phyloP scores from a whole-genome alignment of 441 rosid species.

The Populus hybrid region DNA sequence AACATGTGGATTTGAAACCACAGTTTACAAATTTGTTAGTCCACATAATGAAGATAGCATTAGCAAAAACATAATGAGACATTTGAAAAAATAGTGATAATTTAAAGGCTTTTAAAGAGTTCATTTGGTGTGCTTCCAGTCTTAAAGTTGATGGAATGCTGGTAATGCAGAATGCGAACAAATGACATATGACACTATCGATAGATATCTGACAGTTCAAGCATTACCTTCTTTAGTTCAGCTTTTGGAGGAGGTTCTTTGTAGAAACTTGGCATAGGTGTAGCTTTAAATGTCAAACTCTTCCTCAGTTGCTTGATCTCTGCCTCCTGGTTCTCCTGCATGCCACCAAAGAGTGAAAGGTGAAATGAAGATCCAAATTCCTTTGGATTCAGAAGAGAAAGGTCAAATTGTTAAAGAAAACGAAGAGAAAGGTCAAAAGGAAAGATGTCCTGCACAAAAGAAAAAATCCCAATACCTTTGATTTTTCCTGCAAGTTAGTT shows the following conservation, averaged over 20 bases:
- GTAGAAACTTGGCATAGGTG: constrained; percentile 96
- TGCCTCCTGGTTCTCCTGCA: constrained; percentile 91
- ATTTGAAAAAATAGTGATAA: background rate
- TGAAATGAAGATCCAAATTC: constrained; percentile 1
- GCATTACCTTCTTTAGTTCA: constrained; percentile 78
- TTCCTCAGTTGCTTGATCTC: constrained; percentile 83
- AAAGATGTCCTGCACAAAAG: background rate
- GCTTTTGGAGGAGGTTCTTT: constrained; percentile 90
- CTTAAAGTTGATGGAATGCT: background rate
- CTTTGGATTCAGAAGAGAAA: background rate
- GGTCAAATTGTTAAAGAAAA: background rate
- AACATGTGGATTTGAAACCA: background rate
- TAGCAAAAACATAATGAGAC: background rate
- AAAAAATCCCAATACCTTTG: constrained; percentile 57
- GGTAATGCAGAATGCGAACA: background rate
- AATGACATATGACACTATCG: background rate
- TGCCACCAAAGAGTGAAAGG: background rate
- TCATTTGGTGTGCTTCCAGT: constrained; percentile 1
- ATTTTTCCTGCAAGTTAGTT: constrained; percentile 69
- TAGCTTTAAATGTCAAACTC: constrained; percentile 37
- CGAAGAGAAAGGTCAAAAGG: background rate
- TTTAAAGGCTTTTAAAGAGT: background rate
- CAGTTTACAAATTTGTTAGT: background rate
- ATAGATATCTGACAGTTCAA: background rate
- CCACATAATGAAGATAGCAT: background rate